Evolutionary conservation across 768 basidiomycete species (phyloP), one percentile per base, ranked within the genome.

Genomic region (Butyriboletus loyo): DNA sequence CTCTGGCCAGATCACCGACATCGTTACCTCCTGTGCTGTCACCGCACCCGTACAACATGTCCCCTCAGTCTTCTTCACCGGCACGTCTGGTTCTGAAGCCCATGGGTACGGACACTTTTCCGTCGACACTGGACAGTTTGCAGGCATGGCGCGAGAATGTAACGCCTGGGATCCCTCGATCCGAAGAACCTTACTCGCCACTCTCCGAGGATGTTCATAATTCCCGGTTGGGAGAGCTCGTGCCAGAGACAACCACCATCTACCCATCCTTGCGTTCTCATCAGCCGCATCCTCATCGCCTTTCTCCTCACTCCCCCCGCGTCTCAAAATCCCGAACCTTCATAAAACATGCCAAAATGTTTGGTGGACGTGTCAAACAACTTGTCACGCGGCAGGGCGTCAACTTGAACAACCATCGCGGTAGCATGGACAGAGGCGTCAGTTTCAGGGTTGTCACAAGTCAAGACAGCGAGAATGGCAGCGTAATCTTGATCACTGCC

Each of bases 71-170:
- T 38, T 51, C 53, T 42, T 53, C 50, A 22, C 52, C 57, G 0
- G 47, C 42, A 15, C 68, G 49, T 43, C 53, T 69, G 13, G 52
- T 50, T 35, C 39, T 69, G 39, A 55, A 57, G 45, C 58, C 68
- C 13, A 69, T 55, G 7, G 66, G 68, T 14, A 69, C 68, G n/a
- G 59, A 66, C 14, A 56, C 70, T 4, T 69, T 71, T 38, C 68
- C 68, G 31, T 69, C 68, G 5, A 58, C 54, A n/a, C 22, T 69
- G 41, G 63, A 70, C 37, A 41, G 49, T 48, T 52, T 69, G 49
- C 59, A 69, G 24, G 57, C 60, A 46, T 70, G 68, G 70, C 64
- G 66, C 6, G 60, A 68, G 49, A 54, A 51, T 37, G 59, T 64
- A 34, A 46, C 41, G 4, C 44, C 56, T 46, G 62, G 60, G 15